phyloP scores from a whole-genome alignment of 2,329 filamentous ascomycete genomes.

The Lasiodiplodia gonubiensis region DNA sequence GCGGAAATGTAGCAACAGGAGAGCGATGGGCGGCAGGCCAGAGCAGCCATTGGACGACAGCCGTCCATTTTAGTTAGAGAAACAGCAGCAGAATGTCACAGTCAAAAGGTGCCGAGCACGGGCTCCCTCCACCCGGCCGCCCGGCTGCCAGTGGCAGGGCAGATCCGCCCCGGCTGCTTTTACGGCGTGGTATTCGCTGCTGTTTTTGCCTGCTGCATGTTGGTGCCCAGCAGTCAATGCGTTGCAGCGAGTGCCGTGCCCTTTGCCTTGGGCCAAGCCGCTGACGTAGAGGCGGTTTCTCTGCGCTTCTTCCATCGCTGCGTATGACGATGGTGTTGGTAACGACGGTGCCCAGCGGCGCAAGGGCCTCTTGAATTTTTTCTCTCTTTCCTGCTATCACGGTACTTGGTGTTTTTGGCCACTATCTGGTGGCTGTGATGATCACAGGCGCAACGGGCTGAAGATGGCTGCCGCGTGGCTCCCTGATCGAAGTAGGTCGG shows the following conservation, averaged over 20 bases:
- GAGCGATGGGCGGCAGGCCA: not conserved
- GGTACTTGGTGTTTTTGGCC: not conserved
- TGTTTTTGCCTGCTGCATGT: not conserved
- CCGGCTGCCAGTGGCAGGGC: not conserved
- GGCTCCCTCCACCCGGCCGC: not conserved
- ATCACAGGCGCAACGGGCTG: conserved; percentile 4
- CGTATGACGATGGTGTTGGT: not conserved
- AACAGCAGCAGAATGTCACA: not conserved
- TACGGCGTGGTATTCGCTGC: not conserved
- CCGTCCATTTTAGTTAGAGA: not conserved
- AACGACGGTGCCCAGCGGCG: not conserved
- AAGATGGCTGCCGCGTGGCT: conserved; percentile 16
- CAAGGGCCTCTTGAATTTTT: not conserved
- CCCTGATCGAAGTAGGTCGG: not conserved
- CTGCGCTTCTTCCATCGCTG: not conserved
- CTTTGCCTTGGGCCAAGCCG: not conserved
- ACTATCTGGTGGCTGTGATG: not conserved
- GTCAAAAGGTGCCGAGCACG: not conserved
- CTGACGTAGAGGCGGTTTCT: conserved; percentile 5
- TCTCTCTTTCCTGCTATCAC: not conserved
- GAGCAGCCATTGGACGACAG: not conserved
- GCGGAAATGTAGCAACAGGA: not conserved
- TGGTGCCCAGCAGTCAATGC: conserved; percentile 7
- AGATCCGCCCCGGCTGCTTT: not conserved
- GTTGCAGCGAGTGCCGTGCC: not conserved